Conservation (phyloP, 495 filamentous ascomycete genomes). For the Aspergillus ellipticus region DNA sequence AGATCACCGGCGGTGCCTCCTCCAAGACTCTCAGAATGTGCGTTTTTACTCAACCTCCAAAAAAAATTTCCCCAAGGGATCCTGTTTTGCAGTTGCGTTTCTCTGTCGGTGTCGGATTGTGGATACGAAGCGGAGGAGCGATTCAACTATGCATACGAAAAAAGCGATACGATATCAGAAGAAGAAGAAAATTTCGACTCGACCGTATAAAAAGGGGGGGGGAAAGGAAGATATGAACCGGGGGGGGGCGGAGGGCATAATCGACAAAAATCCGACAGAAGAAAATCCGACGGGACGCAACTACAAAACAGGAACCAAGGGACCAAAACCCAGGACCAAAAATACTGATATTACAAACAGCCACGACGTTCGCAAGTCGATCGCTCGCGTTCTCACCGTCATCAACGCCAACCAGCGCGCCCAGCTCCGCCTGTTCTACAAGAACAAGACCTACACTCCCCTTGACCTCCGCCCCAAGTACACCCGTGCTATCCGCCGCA, state of each 20-base stretch:
- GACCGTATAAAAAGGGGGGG: neutral
- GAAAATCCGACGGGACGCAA: neutral
- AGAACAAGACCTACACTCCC: constrained; percentile 97
- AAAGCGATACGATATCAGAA: constrained; percentile 3
- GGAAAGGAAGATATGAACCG: neutral
- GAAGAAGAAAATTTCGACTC: neutral
- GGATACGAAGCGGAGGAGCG: neutral
- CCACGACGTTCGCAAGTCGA: constrained; percentile 98
- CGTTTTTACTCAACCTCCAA: constrained; percentile 36
- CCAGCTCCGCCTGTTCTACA: constrained; percentile 98
- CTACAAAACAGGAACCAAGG: neutral
- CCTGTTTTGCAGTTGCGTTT: constrained; percentile 8
- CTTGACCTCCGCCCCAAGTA: constrained; percentile 96
- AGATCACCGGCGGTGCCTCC: constrained; percentile 88
- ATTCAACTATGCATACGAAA: neutral
- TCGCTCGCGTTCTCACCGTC: constrained; percentile 95
- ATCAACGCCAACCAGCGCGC: constrained; percentile 98
- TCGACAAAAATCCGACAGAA: neutral
- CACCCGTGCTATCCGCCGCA: constrained; percentile 91
- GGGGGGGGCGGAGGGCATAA: too few species aligned
- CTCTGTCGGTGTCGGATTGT: neutral
- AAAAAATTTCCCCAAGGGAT: constrained; percentile 7
- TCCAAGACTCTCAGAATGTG: constrained; percentile 98
- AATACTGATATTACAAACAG: constrained; percentile 46
- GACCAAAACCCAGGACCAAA: neutral